These are phyloP conservation scores for Solanum tacnaense DNA, from an alignment of 257 asterid species.

Conservation along the genomic window DNA sequence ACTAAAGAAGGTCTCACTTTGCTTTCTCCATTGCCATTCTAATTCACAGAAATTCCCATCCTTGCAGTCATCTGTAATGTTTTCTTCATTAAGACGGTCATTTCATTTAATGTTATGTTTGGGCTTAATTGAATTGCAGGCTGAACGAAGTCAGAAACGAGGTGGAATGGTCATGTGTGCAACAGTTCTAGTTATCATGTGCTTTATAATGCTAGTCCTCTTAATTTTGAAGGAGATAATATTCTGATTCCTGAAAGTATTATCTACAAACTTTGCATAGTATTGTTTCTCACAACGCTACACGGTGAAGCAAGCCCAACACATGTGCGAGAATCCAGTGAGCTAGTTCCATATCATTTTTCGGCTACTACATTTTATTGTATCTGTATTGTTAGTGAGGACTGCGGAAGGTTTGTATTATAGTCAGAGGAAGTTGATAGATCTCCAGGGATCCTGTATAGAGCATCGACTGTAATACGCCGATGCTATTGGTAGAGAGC, in stretches of 20 bases:
- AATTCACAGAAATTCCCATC: neutral
- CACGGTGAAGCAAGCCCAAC: neutral
- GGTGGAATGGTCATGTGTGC: conserved; percentile 99
- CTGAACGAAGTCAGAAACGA: conserved; percentile 82
- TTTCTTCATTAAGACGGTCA: neutral
- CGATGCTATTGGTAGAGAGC: neutral
- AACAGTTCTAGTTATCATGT: conserved; percentile 73
- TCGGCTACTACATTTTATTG: neutral
- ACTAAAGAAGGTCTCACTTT: conserved; percentile 60
- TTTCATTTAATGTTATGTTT: neutral
- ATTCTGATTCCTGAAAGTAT: conserved; percentile 27
- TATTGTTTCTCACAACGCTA: neutral
- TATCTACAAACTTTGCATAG: neutral
- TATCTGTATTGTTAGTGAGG: neutral
- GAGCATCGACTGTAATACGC: conserved; percentile 2
- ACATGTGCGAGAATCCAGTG: neutral
- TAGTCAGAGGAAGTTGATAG: conserved; percentile 1
- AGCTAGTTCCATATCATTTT: neutral
- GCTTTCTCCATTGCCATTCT: neutral
- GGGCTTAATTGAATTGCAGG: conserved; percentile 44
- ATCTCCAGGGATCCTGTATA: conserved; percentile 39
- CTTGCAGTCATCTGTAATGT: neutral
- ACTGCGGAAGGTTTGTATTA: conserved; percentile 11
- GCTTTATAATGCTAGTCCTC: conserved; percentile 85
- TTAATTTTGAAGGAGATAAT: conserved; percentile 68